A percentile compares a stretch with the other conserved stretches of the same genome.
Evolutionary conservation across 257 asterid species (phyloP).

Genomic region (Fraxinus quadrangulata): DNA sequence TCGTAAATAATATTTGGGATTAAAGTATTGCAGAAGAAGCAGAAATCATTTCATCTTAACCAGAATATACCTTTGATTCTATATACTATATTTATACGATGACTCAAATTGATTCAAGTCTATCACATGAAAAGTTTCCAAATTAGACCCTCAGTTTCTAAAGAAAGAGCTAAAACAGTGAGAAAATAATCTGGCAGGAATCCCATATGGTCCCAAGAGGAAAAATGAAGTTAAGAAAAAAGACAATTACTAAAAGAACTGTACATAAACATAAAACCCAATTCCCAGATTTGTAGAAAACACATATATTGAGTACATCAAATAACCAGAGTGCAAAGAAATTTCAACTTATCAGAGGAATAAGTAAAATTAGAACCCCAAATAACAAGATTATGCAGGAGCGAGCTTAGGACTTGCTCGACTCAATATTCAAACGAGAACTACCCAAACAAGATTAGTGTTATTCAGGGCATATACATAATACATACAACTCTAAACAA

Average conservation of each 20-base stretch:
- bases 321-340: not conserved
- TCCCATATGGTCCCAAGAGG: not conserved
- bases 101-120: not conserved
- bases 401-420: no score
- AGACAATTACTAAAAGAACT: not conserved
- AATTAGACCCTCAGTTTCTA: not conserved
- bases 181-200: not conserved
- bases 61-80: no score
- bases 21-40: not conserved
- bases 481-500: not conserved
- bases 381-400: not conserved
- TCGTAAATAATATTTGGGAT: not conserved
- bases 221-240: not conserved
- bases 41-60: no score
- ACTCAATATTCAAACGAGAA: not conserved
- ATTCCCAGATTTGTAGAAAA: not conserved
- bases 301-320: not conserved
- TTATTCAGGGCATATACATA: not conserved
- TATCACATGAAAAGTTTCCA: not conserved
- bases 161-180: not conserved
- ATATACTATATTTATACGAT: not conserved
- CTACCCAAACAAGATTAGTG: no score
- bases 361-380: not conserved
- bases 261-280: not conserved
- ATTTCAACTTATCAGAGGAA: not conserved